Evolutionary conservation across 495 filamentous ascomycete species (phyloP).

Genomic region (Tuber calosporum): DNA sequence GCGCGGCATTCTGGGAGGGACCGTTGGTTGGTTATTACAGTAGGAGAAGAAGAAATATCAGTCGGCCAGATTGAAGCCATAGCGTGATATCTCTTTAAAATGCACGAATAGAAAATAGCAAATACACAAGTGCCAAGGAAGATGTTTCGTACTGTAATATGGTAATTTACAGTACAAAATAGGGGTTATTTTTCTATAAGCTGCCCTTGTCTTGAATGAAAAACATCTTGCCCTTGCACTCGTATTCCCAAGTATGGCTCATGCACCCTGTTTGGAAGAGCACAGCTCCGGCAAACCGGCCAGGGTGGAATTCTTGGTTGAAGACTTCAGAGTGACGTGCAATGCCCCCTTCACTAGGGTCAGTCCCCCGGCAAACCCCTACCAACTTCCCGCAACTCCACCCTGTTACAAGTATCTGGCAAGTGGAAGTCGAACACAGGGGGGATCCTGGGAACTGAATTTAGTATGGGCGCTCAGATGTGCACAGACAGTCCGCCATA

Average conservation of each 20-base stretch:
- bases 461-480: no score
- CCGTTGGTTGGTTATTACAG: conserved; percentile 46
- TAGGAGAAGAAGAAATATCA: conserved; percentile 40
- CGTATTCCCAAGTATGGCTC: no score
- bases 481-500: no score
- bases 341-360: background rate
- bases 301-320: background rate
- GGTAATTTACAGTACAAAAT: no score
- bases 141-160: no score
- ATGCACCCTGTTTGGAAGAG: background rate
- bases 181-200: no score
- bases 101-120: background rate
- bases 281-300: background rate
- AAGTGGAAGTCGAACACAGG: background rate
- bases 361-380: background rate
- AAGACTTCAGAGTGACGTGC: background rate
- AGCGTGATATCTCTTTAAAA: background rate
- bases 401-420: background rate
- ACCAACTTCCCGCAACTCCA: background rate
- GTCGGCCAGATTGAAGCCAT: conserved; percentile 16
- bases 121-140: no score
- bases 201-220: no score
- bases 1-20: conserved; percentile 43
- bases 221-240: no score
- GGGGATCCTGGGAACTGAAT: no score